Evolutionary conservation across 345 rosid species (phyloP).

Genomic region (Moringa oleifera): DNA sequence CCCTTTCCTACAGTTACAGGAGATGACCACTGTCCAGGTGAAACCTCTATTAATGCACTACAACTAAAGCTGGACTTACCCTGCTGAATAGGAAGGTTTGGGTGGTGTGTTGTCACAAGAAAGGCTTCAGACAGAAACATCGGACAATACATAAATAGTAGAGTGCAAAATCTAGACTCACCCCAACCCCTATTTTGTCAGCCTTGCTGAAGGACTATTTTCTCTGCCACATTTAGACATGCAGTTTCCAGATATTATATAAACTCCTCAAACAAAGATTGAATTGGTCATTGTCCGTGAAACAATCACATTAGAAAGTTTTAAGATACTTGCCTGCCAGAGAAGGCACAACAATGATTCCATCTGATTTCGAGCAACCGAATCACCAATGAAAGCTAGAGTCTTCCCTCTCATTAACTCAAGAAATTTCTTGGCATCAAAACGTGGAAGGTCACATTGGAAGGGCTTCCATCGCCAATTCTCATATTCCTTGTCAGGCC

Average conservation of each 20-base stretch:
- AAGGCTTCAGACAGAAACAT: too few relatives aligned
- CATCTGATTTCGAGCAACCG: constrained; percentile 99
- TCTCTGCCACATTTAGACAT: not conserved
- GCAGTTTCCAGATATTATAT: not conserved
- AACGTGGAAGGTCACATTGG: constrained; percentile 84
- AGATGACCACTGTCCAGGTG: too few relatives aligned
- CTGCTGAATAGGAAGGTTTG: too few relatives aligned
- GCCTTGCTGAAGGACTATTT: not conserved
- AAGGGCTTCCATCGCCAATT: constrained; percentile 95
- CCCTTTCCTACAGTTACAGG: too few relatives aligned
- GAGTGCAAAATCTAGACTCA: too few relatives aligned
- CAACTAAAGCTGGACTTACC: too few relatives aligned
- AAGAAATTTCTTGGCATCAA: constrained; percentile 80
- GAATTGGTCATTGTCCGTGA: not conserved
- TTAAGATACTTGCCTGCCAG: constrained; percentile 76
- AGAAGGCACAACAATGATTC: constrained; percentile 96
- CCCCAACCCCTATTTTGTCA: not conserved
- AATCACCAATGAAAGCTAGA: constrained; percentile 87
- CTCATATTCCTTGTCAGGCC: constrained; percentile 90
- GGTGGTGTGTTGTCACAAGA: too few relatives aligned
- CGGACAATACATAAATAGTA: too few relatives aligned
- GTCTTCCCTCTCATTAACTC: constrained; percentile 95
- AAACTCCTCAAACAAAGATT: too few relatives aligned
- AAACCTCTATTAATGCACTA: too few relatives aligned
- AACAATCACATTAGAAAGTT: not conserved